phyloP scores from a whole-genome alignment of 129 eudicot species.

The Centaurea solstitialis region DNA sequence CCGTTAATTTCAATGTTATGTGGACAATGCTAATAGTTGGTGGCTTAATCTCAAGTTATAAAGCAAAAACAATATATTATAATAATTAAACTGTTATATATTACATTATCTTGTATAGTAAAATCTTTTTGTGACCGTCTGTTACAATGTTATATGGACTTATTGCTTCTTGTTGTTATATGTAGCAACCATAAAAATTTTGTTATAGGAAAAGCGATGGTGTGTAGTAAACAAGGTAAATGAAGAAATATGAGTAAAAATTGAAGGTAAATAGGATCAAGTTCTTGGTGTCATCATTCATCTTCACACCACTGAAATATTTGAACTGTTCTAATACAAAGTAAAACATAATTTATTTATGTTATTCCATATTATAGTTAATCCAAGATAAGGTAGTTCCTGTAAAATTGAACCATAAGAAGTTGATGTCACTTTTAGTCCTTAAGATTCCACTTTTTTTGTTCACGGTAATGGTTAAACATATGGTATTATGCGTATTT shows the following conservation, averaged over 20 bases:
- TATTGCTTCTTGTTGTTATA: conserved; percentile 3
- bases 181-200: not conserved
- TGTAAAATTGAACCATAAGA: no score
- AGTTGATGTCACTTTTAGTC: not conserved
- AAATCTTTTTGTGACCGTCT: not conserved
- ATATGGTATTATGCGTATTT: not conserved
- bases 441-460: no score
- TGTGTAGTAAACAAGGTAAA: not conserved
- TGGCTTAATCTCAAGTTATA: not conserved
- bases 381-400: no score
- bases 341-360: no score
- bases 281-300: not conserved
- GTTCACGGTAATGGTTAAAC: no score
- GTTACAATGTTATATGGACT: conserved; percentile 23
- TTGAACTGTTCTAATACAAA: no score
- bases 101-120: not conserved
- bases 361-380: no score
- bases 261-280: not conserved
- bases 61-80: not conserved
- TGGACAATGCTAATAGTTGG: conserved; percentile 14
- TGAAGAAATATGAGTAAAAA: not conserved
- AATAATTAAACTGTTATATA: not conserved
- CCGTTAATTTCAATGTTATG: conserved; percentile 15
- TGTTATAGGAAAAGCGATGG: conserved; percentile 8
- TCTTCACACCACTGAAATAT: no score